Evolutionary conservation across 441 rosid species (phyloP).

Genomic region (Erysimum cheiri): DNA sequence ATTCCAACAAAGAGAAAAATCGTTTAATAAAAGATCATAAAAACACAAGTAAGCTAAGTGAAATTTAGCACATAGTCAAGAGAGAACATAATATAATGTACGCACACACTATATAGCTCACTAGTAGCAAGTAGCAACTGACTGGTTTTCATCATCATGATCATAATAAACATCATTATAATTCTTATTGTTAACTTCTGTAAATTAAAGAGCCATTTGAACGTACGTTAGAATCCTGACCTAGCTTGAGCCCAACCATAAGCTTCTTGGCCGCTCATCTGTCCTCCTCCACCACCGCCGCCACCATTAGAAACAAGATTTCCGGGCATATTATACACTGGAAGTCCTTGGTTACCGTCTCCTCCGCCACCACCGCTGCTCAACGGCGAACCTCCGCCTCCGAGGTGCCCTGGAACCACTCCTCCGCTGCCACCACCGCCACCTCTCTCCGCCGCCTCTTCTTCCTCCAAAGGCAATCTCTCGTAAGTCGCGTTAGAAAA

Average conservation of each 20-base stretch:
- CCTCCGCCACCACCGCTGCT: slow-evolving; percentile 51
- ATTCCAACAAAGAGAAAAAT: slow-evolving; percentile 9
- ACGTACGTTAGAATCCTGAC: slow-evolving; percentile 50
- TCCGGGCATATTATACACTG: slow-evolving; percentile 60
- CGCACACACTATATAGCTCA: slow-evolving; percentile 41
- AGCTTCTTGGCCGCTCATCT: slow-evolving; percentile 59
- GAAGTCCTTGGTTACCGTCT: slow-evolving; percentile 49
- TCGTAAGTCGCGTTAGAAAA: slow-evolving; percentile 68
- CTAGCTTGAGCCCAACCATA: slow-evolving; percentile 66
- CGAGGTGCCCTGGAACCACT: slow-evolving; percentile 36
- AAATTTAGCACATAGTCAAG: slow-evolving; percentile 36
- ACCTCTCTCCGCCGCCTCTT: slow-evolving; percentile 52
- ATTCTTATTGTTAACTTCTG: slow-evolving; percentile 43
- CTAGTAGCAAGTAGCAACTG: slow-evolving; percentile 32
- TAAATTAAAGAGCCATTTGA: slow-evolving; percentile 21
- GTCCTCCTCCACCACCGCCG: slow-evolving; percentile 51
- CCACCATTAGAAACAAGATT: slow-evolving; percentile 57
- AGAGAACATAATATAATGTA: slow-evolving; percentile 39
- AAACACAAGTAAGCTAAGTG: slow-evolving; percentile 29
- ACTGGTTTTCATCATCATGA: slow-evolving; percentile 32
- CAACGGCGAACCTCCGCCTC: slow-evolving; percentile 48
- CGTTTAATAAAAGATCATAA: slow-evolving; percentile 21
- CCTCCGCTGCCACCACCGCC: slow-evolving; percentile 50
- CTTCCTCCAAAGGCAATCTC: slow-evolving; percentile 69
- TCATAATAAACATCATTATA: slow-evolving; percentile 34